Conservation (phyloP, 2,329 filamentous ascomycete species). For the Phoma sp. region DNA sequence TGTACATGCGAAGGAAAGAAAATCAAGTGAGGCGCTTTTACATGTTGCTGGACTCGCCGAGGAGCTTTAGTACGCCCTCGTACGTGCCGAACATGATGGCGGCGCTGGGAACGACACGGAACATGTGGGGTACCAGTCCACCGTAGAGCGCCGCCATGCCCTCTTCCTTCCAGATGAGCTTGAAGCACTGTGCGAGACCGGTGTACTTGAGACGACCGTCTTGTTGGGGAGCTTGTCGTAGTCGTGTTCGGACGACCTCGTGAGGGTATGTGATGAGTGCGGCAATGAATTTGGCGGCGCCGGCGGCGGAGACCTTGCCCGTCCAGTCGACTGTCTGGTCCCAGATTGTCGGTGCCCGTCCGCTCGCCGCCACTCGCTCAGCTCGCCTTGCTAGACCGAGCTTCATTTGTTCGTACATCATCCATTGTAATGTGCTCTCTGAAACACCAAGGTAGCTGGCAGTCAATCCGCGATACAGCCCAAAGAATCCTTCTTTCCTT, state of each 20-base stretch:
- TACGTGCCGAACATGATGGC: constrained; percentile 97
- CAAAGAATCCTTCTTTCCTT: constrained; percentile 78
- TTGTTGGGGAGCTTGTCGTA: constrained; percentile 82
- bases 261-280: constrained; percentile 89
- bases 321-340: constrained; percentile 80
- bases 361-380: constrained; percentile 61
- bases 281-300: constrained; percentile 84
- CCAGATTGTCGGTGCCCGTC: constrained; percentile 71
- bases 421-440: constrained; percentile 91
- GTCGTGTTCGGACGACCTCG: constrained; percentile 84
- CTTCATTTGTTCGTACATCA: constrained; percentile 94
- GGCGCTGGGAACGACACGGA: constrained; percentile 88
- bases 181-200: constrained; percentile 87
- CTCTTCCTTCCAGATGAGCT: constrained; percentile 85
- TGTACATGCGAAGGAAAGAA: constrained; percentile 14
- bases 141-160: constrained; percentile 87
- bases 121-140: constrained; percentile 87
- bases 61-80: constrained; percentile 57
- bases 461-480: constrained; percentile 88
- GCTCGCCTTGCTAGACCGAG: constrained; percentile 71
- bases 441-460: constrained; percentile 91
- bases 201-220: constrained; percentile 83
- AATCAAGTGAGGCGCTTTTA: constrained; percentile 15
- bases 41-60: constrained; percentile 55
- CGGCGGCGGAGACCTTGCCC: constrained; percentile 80